Evolutionary conservation across 2,329 filamentous ascomycete species (phyloP).

Genomic region (Ophiostoma novo-ulmi): DNA sequence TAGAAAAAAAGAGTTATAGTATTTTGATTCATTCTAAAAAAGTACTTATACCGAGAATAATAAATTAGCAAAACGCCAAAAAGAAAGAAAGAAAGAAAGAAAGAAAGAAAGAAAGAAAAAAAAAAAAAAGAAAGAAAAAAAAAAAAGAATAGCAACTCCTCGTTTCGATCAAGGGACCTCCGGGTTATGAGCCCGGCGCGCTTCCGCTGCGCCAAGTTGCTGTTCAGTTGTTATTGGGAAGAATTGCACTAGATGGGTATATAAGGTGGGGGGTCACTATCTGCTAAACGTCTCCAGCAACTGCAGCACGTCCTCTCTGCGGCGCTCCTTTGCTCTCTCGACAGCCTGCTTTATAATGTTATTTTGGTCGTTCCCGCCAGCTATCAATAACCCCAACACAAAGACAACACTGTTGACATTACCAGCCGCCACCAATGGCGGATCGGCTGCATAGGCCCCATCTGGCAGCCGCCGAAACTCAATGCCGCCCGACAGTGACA

Average conservation of each 20-base stretch:
- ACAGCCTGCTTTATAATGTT: neutral
- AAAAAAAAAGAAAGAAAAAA: neutral
- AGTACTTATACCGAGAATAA: too few species aligned
- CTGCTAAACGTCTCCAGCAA: neutral
- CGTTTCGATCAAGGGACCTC: constrained; percentile 22
- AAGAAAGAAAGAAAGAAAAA: neutral
- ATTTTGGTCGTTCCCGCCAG: neutral
- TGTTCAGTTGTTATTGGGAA: neutral
- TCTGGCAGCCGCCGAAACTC: neutral
- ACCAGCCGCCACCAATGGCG: neutral
- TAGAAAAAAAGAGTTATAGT: neutral
- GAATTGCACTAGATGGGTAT: neutral
- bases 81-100: neutral
- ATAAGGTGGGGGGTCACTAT: neutral
- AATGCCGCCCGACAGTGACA: neutral
- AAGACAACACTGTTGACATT: neutral
- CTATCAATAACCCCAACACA: neutral
- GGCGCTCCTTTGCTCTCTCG: neutral
- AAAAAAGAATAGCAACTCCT: constrained; percentile 7
- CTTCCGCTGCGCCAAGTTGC: constrained; percentile 27
- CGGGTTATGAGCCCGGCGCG: constrained; percentile 27
- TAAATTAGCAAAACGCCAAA: too few species aligned
- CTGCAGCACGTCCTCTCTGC: neutral
- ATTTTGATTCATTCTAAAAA: too few species aligned
- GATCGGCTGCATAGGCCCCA: neutral